These are phyloP conservation scores for Talaromyces proteolyticus DNA, from an alignment of 495 filamentous ascomycete genomes.

Conservation along the genomic window DNA sequence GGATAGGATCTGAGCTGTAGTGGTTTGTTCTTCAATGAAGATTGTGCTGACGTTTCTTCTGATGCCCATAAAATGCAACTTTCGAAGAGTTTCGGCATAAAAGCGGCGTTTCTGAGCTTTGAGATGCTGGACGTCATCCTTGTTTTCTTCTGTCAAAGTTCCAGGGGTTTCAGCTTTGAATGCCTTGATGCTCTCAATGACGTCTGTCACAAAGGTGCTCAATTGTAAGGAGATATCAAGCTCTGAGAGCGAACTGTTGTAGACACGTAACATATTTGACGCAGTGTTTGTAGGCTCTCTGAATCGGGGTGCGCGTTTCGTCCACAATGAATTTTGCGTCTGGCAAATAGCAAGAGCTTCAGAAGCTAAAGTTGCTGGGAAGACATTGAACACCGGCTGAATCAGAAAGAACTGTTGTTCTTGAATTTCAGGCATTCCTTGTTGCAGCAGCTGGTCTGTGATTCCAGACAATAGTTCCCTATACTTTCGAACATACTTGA, in stretches of 20 bases:
- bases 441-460: constrained; percentile 54
- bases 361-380: constrained; percentile 8
- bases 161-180: constrained; percentile 77
- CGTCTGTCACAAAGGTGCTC: constrained; percentile 57
- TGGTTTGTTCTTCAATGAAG: constrained; percentile 63
- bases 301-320: constrained; percentile 58
- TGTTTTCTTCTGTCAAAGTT: constrained; percentile 74
- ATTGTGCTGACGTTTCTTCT: constrained; percentile 68
- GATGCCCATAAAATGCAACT: constrained; percentile 81
- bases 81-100: constrained; percentile 79
- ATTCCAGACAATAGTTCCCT: constrained; percentile 67
- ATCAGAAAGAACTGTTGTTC: constrained; percentile 11
- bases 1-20: constrained; percentile 61
- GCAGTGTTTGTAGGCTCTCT: constrained; percentile 61
- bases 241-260: constrained; percentile 41
- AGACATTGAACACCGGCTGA: background rate
- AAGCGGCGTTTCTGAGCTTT: constrained; percentile 88
- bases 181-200: constrained; percentile 60
- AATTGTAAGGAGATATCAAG: constrained; percentile 56
- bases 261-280: constrained; percentile 53
- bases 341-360: constrained; percentile 51
- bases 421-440: constrained; percentile 54
- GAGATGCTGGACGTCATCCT: constrained; percentile 72
- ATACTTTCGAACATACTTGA: constrained; percentile 87
- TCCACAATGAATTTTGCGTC: constrained; percentile 47